Evolutionary conservation across 106 monocot genomes (phyloP).

Genomic region (Ottelia alismoides): DNA sequence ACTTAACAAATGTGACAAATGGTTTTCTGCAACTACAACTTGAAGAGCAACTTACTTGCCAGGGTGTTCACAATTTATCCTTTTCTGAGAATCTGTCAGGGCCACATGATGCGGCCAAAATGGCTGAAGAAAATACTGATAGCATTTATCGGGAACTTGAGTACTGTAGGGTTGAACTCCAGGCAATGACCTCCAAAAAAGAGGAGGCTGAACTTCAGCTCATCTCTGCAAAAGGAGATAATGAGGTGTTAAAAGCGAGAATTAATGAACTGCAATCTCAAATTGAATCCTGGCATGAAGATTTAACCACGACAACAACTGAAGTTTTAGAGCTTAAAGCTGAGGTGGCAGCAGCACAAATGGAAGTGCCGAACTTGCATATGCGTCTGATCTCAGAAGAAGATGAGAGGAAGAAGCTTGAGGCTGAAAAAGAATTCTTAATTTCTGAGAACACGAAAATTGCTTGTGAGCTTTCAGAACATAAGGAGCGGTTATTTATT

Average conservation of each 20-base stretch:
- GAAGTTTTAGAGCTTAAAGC: conserved; percentile 38
- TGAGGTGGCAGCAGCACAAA: conserved; percentile 37
- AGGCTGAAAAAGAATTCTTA: conserved; percentile 33
- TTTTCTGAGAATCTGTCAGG: conserved; percentile 32
- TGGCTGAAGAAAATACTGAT: conserved; percentile 27
- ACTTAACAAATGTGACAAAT: conserved; percentile 39
- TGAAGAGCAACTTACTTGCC: conserved; percentile 23
- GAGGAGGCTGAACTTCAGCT: conserved; percentile 32
- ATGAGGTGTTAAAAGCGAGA: conserved; percentile 17
- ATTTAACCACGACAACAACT: conserved; percentile 9
- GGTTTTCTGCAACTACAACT: conserved; percentile 52
- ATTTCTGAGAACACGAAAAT: conserved; percentile 45
- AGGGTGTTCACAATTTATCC: conserved; percentile 12
- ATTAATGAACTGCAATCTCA: conserved; percentile 1
- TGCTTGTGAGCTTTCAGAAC: conserved; percentile 31
- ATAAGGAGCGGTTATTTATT: conserved; percentile 31
- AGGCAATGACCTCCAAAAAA: conserved; percentile 22
- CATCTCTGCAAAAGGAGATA: conserved; percentile 21
- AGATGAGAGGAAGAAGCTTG: conserved; percentile 18
- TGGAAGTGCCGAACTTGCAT: conserved; percentile 37
- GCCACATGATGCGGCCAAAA: conserved; percentile 19
- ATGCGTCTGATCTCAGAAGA: conserved; percentile 14
- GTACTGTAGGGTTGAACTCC: conserved; percentile 37
- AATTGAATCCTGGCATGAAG: conserved; percentile 22
- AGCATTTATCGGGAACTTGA: conserved; percentile 30